Evolutionary conservation across 2,329 filamentous ascomycete species (phyloP).

Genomic region (Fusarium tricinctum): DNA sequence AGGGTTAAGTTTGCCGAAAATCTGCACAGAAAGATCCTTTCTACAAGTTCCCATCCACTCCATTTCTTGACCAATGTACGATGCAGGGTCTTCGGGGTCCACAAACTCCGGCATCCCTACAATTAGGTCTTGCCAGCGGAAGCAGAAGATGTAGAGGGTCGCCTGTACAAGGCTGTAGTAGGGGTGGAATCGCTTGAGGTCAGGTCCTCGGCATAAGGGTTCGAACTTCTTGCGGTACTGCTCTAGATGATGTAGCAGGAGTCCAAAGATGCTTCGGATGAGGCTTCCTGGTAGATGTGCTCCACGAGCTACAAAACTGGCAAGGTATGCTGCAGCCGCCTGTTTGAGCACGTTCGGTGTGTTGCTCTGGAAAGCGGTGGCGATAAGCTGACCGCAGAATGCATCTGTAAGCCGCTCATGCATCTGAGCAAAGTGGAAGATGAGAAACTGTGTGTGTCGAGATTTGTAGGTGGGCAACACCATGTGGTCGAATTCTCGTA

Average conservation of each 20-base stretch:
- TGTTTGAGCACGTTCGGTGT: conserved; percentile 82
- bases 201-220: conserved; percentile 81
- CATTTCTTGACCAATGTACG: conserved; percentile 78
- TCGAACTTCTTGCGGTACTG: conserved; percentile 81
- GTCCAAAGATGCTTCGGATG: conserved; percentile 85
- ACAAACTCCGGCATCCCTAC: conserved; percentile 70
- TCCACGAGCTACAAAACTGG: conserved; percentile 93
- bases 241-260: conserved; percentile 83
- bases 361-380: conserved; percentile 67
- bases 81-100: conserved; percentile 72
- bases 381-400: conserved; percentile 81
- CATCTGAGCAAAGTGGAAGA: conserved; percentile 94
- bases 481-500: conserved; percentile 87
- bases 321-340: conserved; percentile 90
- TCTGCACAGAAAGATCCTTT: conserved; percentile 79
- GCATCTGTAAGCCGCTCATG: conserved; percentile 83
- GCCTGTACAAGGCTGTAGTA: conserved; percentile 94
- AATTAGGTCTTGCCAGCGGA: conserved; percentile 94
- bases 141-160: conserved; percentile 95
- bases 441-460: conserved; percentile 92
- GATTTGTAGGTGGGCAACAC: conserved; percentile 93
- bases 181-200: conserved; percentile 83
- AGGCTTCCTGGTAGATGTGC: conserved; percentile 81
- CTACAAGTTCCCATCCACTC: conserved; percentile 82
- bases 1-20: conserved; percentile 91